Evolutionary conservation across 768 basidiomycete species (phyloP), one percentile per base, ranked within the genome.

Genomic region (Amanita muscaria): DNA sequence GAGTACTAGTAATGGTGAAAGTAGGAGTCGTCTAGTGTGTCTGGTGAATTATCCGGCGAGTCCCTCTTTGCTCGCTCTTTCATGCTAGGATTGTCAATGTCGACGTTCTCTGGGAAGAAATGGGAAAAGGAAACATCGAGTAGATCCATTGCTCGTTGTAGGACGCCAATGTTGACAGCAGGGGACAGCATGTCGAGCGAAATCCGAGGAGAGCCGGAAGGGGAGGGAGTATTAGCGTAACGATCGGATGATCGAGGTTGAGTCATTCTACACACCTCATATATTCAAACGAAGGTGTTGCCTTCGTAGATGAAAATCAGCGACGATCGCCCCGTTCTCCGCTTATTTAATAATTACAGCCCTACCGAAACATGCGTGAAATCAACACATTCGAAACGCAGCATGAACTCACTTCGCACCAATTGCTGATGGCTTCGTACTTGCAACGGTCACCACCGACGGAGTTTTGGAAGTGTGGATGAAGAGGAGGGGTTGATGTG

Each of bases 1-100:
- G 30, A 98, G 72, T 11, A 93, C 64, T 18, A 83, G 70, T 9
- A 96, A 64, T 1, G 92, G 92, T 3, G 80, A 72, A 29, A 93
- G 65, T 1, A 79, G 57, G n/a, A n/a, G 42, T 94, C 90, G 55
- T 97, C 92, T 31, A 93, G 58, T 19, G 74, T 64, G n/a, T n/a
- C n/a, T n/a, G n/a, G n/a, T n/a, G n/a, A n/a, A 37, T 74, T 66
- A 11, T 79, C 80, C 3, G 63, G 60, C 1, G 61, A 57, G 52
- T 80, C 79, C 23, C 59, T 58, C 53, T 69, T 71, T 48, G 66
- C 67, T 22, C 62, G 63, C 46, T 73, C 69, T 33, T 80, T 75
- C 21, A 88, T 76, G 36, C 67, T 65, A 9, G 65, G 50, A 45
- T 86, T 80, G 52, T 90, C 88, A 0, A 78, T 69, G 39, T 84